Evolutionary conservation across 345 rosid genomes (phyloP).

Genomic region (Xanthoceras sorbifolium): DNA sequence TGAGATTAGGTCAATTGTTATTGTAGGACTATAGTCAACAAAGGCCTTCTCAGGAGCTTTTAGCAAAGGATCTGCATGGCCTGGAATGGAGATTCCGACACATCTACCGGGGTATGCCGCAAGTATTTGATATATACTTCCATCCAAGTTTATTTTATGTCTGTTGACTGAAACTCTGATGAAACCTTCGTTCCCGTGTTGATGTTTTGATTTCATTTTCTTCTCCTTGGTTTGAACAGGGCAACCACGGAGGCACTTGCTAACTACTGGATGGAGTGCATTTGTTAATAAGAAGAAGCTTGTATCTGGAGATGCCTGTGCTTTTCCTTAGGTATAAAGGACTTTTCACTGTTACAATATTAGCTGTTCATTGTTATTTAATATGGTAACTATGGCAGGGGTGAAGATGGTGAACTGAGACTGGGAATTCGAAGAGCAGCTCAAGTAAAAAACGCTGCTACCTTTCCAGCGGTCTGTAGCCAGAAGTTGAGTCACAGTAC

Average conservation of each 20-base stretch:
- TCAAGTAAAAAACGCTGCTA: conserved; percentile 59
- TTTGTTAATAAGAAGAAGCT: conserved; percentile 98
- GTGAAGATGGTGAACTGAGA: conserved; percentile 89
- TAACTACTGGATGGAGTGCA: conserved; percentile 99
- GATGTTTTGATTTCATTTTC: background rate
- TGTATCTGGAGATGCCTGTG: conserved; percentile 98
- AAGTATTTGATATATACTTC: background rate
- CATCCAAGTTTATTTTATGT: background rate
- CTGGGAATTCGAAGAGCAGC: conserved; percentile 92
- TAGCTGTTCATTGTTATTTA: background rate
- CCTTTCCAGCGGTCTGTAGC: conserved; percentile 46
- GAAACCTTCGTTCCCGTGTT: background rate
- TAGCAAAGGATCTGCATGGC: conserved; percentile 96
- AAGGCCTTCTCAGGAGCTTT: conserved; percentile 97
- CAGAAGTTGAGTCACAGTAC: conserved; percentile 60
- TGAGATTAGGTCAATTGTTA: conserved; percentile 17
- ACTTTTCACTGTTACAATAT: background rate
- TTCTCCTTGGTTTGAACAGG: conserved; percentile 46
- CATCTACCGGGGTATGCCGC: conserved; percentile 75
- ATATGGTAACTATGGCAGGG: conserved; percentile 50
- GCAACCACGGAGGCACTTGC: conserved; percentile 98
- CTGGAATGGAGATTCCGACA: conserved; percentile 96
- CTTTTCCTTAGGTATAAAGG: conserved; percentile 78
- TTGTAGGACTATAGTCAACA: conserved; percentile 88
- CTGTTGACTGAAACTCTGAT: conserved; percentile 2